Percentiles rank a stretch among this genome's conserved stretches.
phyloP scores from a whole-genome alignment of 495 filamentous ascomycete species.

The Mytilinidion resinicola region DNA sequence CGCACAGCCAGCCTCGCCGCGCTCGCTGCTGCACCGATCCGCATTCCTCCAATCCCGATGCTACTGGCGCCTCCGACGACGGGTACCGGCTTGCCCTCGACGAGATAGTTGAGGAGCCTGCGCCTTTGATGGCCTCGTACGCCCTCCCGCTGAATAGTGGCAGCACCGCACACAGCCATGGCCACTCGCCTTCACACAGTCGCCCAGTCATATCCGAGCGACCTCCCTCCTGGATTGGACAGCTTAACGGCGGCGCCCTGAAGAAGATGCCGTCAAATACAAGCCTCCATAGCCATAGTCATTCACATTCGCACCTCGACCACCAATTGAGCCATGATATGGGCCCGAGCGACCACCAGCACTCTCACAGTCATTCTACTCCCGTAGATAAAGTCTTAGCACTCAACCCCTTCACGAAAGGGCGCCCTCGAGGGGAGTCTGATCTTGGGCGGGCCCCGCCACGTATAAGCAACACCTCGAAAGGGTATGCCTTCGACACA shows the following conservation, averaged over 20 bases:
- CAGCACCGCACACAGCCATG: constrained; percentile 19
- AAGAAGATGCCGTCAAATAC: constrained; percentile 1
- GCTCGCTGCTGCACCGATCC: not conserved
- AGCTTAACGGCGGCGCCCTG: constrained; percentile 11
- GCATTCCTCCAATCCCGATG: not conserved
- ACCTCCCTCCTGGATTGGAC: constrained; percentile 9
- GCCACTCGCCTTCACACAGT: constrained; percentile 20
- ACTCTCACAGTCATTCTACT: constrained; percentile 33
- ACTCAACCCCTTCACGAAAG: constrained; percentile 27
- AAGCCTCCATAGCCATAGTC: not conserved
- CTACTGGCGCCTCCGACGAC: not conserved
- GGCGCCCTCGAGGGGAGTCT: constrained; percentile 33
- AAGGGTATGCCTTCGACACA: constrained; percentile 24
- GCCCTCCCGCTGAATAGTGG: constrained; percentile 27
- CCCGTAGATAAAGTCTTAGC: constrained; percentile 29
- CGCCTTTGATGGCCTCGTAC: constrained; percentile 30
- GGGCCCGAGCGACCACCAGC: constrained; percentile 31
- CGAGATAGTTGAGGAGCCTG: not conserved
- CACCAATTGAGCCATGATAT: constrained; percentile 6
- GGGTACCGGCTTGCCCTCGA: constrained; percentile 15
- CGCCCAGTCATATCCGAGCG: constrained; percentile 5
- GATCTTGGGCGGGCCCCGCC: constrained; percentile 27
- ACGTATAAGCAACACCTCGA: constrained; percentile 1
- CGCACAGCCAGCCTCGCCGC: not conserved
- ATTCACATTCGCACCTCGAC: constrained; percentile 14